Evolutionary conservation across 2,329 filamentous ascomycete species (phyloP).

Genomic region (Beauveria brongniartii): DNA sequence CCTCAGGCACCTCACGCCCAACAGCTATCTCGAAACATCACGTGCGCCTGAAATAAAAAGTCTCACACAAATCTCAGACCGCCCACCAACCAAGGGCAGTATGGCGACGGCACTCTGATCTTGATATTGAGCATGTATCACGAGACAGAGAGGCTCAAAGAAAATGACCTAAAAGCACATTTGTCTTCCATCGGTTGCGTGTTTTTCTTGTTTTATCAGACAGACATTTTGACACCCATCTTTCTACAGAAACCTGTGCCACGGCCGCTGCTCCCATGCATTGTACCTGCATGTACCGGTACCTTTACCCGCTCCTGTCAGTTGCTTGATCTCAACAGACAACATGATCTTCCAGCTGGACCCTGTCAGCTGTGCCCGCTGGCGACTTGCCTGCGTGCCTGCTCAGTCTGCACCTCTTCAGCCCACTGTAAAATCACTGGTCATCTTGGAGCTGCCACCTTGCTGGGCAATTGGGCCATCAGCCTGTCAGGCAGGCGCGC

Average conservation of each 20-base stretch:
- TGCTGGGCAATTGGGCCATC: background rate
- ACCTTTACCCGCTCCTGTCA: background rate
- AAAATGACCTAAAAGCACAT: background rate
- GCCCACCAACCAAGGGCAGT: background rate
- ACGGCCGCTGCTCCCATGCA: background rate
- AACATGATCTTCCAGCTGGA: background rate
- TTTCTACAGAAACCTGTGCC: background rate
- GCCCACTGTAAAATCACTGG: background rate
- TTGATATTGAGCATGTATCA: background rate
- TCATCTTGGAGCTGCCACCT: background rate
- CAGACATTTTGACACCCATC: background rate
- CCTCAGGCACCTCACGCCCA: background rate
- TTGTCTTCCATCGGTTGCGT: background rate
- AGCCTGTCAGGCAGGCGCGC: too few species aligned
- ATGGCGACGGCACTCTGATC: background rate
- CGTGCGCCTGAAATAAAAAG: background rate
- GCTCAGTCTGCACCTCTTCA: too few species aligned
- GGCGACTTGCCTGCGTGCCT: background rate
- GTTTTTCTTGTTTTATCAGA: background rate
- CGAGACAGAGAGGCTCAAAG: too few species aligned
- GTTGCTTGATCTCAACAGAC: background rate
- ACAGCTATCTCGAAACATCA: background rate
- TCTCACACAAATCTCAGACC: background rate
- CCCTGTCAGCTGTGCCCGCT: background rate
- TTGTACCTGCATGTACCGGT: constrained; percentile 8